Evolutionary conservation across 179 eudicot genomes (phyloP).

Genomic region (Nepenthes alata): DNA sequence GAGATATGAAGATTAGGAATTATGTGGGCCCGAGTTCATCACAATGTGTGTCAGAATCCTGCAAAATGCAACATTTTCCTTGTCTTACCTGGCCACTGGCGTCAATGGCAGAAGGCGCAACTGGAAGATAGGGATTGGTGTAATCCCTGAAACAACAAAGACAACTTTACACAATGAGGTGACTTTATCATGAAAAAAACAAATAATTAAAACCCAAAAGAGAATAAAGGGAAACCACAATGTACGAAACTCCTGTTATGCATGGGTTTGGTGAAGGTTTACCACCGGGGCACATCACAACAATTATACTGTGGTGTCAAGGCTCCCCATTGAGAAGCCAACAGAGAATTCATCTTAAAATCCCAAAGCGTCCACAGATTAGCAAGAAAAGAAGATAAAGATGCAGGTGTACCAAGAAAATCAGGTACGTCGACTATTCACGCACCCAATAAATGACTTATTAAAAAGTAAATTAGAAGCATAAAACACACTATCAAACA

Average conservation of each 20-base stretch:
- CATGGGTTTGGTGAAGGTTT: too few relatives aligned
- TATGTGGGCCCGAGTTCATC: background rate
- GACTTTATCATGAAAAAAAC: background rate
- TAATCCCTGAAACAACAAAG: conserved; percentile 58
- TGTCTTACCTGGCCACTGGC: conserved; percentile 72
- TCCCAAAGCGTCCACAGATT: too few relatives aligned
- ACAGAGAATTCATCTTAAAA: too few relatives aligned
- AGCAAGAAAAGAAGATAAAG: too few relatives aligned
- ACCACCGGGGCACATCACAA: too few relatives aligned
- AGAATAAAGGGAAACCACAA: too few relatives aligned
- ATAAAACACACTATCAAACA: too few relatives aligned
- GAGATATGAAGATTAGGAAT: too few relatives aligned
- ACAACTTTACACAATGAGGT: background rate
- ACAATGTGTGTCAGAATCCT: background rate
- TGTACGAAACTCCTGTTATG: too few relatives aligned
- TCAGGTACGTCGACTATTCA: background rate
- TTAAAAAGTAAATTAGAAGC: background rate
- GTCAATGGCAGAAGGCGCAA: conserved; percentile 92
- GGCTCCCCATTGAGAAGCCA: too few relatives aligned
- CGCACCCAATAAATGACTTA: background rate
- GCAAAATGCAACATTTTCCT: background rate
- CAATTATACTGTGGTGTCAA: too few relatives aligned
- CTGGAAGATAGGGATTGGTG: conserved; percentile 87
- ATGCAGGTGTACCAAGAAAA: too few relatives aligned
- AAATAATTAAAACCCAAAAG: background rate